Evolutionary conservation across 2,329 filamentous ascomycete genomes (phyloP), one percentile per base, ranked within the genome.

Genomic region (Aspergillus sp.): DNA sequence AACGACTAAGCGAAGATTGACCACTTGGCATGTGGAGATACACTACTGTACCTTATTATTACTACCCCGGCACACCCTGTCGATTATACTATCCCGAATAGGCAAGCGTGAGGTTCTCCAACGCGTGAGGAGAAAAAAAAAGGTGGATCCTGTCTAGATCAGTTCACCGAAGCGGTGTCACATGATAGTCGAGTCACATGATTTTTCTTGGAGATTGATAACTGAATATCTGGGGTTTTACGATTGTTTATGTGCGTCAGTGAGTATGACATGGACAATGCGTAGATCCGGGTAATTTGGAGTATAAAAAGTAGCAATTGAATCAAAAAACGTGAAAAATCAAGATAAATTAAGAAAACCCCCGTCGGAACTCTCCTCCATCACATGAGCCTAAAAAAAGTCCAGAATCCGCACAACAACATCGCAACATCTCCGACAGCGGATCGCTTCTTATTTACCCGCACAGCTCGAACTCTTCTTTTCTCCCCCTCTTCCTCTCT

Each of bases 381-480:
- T 58, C 56, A 54, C 56, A 56, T 60, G 58, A 60, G 53, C 56
- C 58, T 57, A 41, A 39, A 42, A 37, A 48, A 50, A 55, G 56
- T 48, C 54, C 50, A 41, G 25, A 30, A 30, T 30, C 25, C 17
- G 9, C 38, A 41, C 38, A 41, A 41, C 38, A 13, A 20, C 15
- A 52, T 50, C 56, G 55, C 57, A 55, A 56, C 15, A 52, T 50
- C 56, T 55, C 58, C 58, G 57, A 58, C 42, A 39, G 37, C 37
- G 37, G 37, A 39, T 43, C 41, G 13, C 20, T 41, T 53, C 49
- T 55, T 58, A 52, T 45, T 54, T 46, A 43, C 49, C 51, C 43
- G 43, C 20, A 15, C 23, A 27, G 20, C 41, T 27, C 22, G 15
- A 41, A 37, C 33, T 37, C 25, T 27, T 33, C 17, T 39, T 37